Base-by-base conservation (phyloP, 352 stramenopile genomes). In the Globisporangium uncinulatum region DNA sequence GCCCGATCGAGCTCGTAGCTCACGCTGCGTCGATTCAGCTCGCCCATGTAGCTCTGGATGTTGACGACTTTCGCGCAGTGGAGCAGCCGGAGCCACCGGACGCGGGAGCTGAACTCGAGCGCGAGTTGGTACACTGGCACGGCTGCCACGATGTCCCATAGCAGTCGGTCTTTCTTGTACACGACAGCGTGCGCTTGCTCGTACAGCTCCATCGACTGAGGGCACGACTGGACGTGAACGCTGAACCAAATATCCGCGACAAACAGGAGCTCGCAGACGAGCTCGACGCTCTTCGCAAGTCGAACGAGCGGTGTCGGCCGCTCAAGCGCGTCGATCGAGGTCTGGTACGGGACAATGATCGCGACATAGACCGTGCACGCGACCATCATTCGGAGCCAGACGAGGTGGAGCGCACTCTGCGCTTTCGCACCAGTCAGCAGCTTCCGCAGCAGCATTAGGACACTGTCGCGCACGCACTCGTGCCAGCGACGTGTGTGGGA, bases 11-110 rank as follows among this genome's bases (percentile, higher is more conserved):
- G 55, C 55, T 89, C 76, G 47, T 75, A 78, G 29, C 63, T 70
- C 24, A 86, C 70, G 21, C 68, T 86, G 8, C 72, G 68, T 1
- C 80, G 73, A 48, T 86, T 81, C 9, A 86, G 51, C 59, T 88
- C 80, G 20, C 73, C 62, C 62, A 87, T 62, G 86, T 87, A 87
- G 29, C 53, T 66, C 4, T 70, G 62, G 3, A 87, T 58, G 58
- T 87, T 86, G 43, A 70, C 29, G 32, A 81, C 70, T 47, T 87
- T 87, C 31, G 68, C 53, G 41, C 74, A 87, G 4, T 60, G 73
- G 24, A 75, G 44, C 29, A 86, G 47, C 2, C 65, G 55, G 5
- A 84, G 34, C 65, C 63, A 84, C 20, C 61, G 36, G 14, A 58
- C 52, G 11, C 41, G 31, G 13, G 59, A 39, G 0, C 20, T 53